These are phyloP conservation scores for Peronospora destructor DNA, from an alignment of 352 stramenopile genomes.

Conservation along the genomic window DNA sequence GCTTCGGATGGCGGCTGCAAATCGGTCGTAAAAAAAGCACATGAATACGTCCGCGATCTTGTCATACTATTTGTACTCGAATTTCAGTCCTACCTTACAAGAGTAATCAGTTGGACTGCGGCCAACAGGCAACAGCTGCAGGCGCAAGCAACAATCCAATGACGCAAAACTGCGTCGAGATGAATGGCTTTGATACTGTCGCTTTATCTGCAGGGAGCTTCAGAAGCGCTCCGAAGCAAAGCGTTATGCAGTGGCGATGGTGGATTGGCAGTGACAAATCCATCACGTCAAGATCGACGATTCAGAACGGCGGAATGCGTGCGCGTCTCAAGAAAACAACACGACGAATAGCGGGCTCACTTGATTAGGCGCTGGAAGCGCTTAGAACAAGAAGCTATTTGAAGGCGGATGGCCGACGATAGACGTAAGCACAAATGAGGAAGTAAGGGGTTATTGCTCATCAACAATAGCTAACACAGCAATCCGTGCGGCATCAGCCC, in stretches of 20 bases:
- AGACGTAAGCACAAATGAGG: constrained; percentile 17
- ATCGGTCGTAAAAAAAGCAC: neutral
- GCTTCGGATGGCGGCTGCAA: neutral
- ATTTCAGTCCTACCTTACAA: neutral
- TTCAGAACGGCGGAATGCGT: constrained; percentile 10
- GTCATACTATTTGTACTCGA: neutral
- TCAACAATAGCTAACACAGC: constrained; percentile 8
- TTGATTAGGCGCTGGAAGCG: constrained; percentile 5
- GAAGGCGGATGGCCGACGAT: constrained; percentile 10
- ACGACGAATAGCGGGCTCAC: constrained; percentile 2
- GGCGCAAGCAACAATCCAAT: constrained; percentile 12
- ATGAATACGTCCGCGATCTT: neutral
- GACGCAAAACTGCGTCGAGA: constrained; percentile 1
- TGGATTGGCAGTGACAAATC: constrained; percentile 1
- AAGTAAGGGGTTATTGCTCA: constrained; percentile 8
- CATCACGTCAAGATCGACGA: constrained; percentile 7
- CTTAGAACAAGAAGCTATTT: constrained; percentile 1
- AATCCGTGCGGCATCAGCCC: neutral
- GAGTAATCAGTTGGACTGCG: constrained; percentile 1
- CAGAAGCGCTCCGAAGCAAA: too few species aligned
- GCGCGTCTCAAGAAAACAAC: constrained; percentile 5
- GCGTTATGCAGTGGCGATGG: neutral
- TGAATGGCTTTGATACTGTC: too few species aligned
- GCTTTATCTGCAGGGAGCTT: too few species aligned
- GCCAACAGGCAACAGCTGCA: constrained; percentile 5